Evolutionary conservation across 257 asterid genomes (phyloP).

Genomic region (Nicotiana paniculata): DNA sequence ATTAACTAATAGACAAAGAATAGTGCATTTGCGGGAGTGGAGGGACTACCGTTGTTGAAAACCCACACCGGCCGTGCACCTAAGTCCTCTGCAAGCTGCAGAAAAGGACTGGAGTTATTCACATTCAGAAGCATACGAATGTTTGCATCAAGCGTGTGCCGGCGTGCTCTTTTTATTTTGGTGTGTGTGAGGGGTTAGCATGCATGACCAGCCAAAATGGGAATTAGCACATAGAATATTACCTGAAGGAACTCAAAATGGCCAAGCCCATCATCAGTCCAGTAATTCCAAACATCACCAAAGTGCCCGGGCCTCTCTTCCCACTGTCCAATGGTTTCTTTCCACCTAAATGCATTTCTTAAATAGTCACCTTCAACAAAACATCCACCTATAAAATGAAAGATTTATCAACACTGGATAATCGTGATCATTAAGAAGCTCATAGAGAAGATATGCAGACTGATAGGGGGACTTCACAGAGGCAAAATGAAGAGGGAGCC

Average conservation of each 20-base stretch:
- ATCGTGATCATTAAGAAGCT: neutral
- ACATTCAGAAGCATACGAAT: neutral
- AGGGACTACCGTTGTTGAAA: slow-evolving; percentile 79
- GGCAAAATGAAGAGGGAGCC: neutral
- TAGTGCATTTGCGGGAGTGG: neutral
- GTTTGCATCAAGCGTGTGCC: neutral
- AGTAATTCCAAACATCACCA: slow-evolving; percentile 95
- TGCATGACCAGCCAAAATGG: neutral
- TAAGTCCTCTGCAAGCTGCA: slow-evolving; percentile 97
- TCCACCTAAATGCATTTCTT: slow-evolving; percentile 94
- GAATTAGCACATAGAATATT: neutral
- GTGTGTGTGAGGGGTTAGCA: neutral
- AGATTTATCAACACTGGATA: neutral
- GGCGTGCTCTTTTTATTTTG: neutral
- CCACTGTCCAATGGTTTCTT: slow-evolving; percentile 94
- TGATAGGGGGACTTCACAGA: neutral
- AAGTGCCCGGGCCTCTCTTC: slow-evolving; percentile 95
- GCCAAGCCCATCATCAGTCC: slow-evolving; percentile 97
- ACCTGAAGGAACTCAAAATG: slow-evolving; percentile 93
- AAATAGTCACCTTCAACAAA: slow-evolving; percentile 94
- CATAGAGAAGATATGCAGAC: neutral
- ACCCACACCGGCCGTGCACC: slow-evolving; percentile 90
- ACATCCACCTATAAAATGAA: slow-evolving; percentile 65
- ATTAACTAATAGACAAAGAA: neutral
- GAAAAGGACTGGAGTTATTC: neutral